Conservation (phyloP, 805 yeast species). For the Cyberlindnera meyerae region DNA sequence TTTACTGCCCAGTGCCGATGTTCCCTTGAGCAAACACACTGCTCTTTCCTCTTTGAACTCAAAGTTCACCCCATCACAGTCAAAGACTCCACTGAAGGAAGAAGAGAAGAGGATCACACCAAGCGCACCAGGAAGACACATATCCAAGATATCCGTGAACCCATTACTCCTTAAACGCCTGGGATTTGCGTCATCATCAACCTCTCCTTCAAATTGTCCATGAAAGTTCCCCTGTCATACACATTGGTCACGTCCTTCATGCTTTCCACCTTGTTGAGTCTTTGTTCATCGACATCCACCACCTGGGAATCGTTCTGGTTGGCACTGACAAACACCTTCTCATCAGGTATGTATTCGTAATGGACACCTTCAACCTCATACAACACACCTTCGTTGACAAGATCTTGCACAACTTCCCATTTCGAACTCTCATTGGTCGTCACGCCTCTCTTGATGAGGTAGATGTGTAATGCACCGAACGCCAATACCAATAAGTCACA, state of each 20-base stretch:
- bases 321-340: constrained; percentile 21
- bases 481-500: constrained; percentile 42
- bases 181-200: constrained; percentile 9
- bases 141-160: constrained; percentile 8
- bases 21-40: constrained; percentile 7
- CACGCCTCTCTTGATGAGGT: constrained; percentile 55
- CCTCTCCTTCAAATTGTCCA: constrained; percentile 17
- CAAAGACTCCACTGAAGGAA: neutral
- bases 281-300: constrained; percentile 4
- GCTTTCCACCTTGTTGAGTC: constrained; percentile 5
- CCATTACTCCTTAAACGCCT: constrained; percentile 19
- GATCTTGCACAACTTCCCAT: constrained; percentile 60
- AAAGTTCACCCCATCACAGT: neutral
- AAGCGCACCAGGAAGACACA: no score
- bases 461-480: constrained; percentile 21
- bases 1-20: constrained; percentile 1
- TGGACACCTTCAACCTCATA: constrained; percentile 14
- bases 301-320: constrained; percentile 15
- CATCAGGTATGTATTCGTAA: constrained; percentile 20
- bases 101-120: neutral
- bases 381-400: constrained; percentile 38
- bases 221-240: constrained; percentile 21
- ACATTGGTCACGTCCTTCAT: constrained; percentile 17
- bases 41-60: constrained; percentile 8
- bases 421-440: constrained; percentile 72